Base-by-base conservation (phyloP, 257 asterid species). In the Plectranthus barbatus region DNA sequence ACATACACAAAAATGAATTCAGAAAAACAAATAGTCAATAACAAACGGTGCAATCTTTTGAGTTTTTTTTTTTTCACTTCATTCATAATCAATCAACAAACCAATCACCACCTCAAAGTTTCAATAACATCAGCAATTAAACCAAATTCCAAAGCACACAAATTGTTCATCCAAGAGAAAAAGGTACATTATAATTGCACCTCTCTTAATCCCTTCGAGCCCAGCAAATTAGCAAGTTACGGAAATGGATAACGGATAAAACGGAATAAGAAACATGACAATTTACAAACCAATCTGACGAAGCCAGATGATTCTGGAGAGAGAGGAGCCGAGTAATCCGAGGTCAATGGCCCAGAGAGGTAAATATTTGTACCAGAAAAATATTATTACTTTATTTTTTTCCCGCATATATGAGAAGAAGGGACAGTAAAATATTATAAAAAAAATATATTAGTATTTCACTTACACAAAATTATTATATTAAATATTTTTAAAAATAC, bases 321-420 rank as follows among this genome's bases (percentile, higher is more conserved):
- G 64, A 51, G 33, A 61, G 17, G 52, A 17, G 52, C 77, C 73
- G 74, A 70, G 58, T 68, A 64, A 76, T 70, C 68, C 69, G 82
- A 78, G 72, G 73, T 72, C 48, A 56, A 72, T 45, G 55, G 51
- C 50, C 41, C 34, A 49, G 56, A 60, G 62, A 77, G 68, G 11
- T 60, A 31, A 54, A 7, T 26, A 50, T 31, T 44, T 72, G 19
- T 66, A 57, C 23, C 45, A 56, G 47, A 34, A 15, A 66, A 54
- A 44, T 4, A 24, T 6, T 4, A 34, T 26, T 37, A 17, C 10
- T 13, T 13, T 39, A 44, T 21, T 11, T 21, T 33, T 31, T 51
- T 8, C 31, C 31, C 4, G n/a, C 9, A 7, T 18, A 12, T 71
- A 9, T 3, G 48, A 7, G 14, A 48, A 44, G 50, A 49, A 45